Base-by-base conservation (phyloP, 2,329 filamentous ascomycete genomes). In the Trematosphaeria pertusa region DNA sequence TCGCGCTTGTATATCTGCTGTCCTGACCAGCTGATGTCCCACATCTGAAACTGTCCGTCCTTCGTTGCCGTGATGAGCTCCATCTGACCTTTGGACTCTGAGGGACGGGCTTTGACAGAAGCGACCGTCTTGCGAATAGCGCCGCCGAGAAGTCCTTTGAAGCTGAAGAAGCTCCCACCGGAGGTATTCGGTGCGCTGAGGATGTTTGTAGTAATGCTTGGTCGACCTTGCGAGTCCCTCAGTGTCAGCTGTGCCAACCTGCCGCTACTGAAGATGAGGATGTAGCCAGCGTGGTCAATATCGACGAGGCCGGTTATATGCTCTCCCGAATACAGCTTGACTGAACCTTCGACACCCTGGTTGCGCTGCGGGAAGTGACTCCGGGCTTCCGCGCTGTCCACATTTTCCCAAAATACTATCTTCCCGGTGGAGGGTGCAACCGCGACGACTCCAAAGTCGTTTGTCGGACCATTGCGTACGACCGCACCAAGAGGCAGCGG, bases 381-480 rank as follows among this genome's bases (percentile, higher is more conserved):
- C 44, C 95, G 81, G 1, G 90, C 91, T 30, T 91, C 89, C 8
- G 91, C 91, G 70, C 86, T 91, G 45, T 93, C 91, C 54, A 97
- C 89, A 30, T 91, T 95, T 69, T 97, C 94, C 91, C 94, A 97
- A 71, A 94, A 97, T 34, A 90, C 87, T 41, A 97, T 85, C 70
- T 87, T 92, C 41, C 94, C 94, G 37, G 81, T 91, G 14, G 83
- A 84, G 10, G 93, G 89, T 75, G 93, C 89, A 28, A 97, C 81
- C 28, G 97, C 83, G 20, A 99, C 84, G 28, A 99, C 80, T 2
- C 94, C 94, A 24, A 92, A 88, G 59, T 96, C 89, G 37, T 85
- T 84, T 4, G 87, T 86, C 9, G 88, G 86, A 4, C 89, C 88
- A 38, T 88, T 87, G 0, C 89, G 87, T 5, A 97, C 87, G 41